These are phyloP conservation scores for Nicotiana tomentosiformis DNA, from an alignment of 257 asterid species.

Conservation along the genomic window DNA sequence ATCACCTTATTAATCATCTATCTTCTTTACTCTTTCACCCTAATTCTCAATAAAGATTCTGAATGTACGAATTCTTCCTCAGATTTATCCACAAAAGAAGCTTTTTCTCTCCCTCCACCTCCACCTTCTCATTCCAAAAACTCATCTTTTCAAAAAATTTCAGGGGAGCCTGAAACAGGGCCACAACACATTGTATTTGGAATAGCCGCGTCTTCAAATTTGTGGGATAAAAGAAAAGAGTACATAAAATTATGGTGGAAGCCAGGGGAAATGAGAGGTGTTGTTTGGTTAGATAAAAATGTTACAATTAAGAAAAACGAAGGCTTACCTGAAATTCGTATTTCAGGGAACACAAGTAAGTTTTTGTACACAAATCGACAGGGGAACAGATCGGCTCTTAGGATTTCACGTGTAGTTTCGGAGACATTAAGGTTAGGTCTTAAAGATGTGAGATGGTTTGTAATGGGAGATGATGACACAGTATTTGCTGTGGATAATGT, in stretches of 20 bases:
- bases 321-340: slow-evolving; percentile 42
- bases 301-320: slow-evolving; percentile 27
- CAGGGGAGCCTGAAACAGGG: slow-evolving; percentile 18
- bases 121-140: not conserved
- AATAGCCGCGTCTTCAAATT: slow-evolving; percentile 56
- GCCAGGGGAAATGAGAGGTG: slow-evolving; percentile 58
- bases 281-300: slow-evolving; percentile 57
- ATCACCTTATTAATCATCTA: slow-evolving; percentile 34
- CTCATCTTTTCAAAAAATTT: not conserved
- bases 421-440: slow-evolving; percentile 63
- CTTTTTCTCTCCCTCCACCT: slow-evolving; percentile 10
- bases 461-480: slow-evolving; percentile 90
- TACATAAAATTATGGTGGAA: slow-evolving; percentile 74
- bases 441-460: slow-evolving; percentile 72
- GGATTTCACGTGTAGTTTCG: slow-evolving; percentile 73
- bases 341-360: slow-evolving; percentile 46
- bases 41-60: slow-evolving; percentile 32
- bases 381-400: slow-evolving; percentile 60
- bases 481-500: slow-evolving; percentile 69
- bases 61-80: slow-evolving; percentile 10
- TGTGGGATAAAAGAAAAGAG: slow-evolving; percentile 63
- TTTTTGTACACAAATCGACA: slow-evolving; percentile 51
- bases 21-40: slow-evolving; percentile 40
- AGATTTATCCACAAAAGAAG: slow-evolving; percentile 15
- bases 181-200: slow-evolving; percentile 54